phyloP scores from a whole-genome alignment of 257 asterid species.

The Nicotiana tomentosiformis region DNA sequence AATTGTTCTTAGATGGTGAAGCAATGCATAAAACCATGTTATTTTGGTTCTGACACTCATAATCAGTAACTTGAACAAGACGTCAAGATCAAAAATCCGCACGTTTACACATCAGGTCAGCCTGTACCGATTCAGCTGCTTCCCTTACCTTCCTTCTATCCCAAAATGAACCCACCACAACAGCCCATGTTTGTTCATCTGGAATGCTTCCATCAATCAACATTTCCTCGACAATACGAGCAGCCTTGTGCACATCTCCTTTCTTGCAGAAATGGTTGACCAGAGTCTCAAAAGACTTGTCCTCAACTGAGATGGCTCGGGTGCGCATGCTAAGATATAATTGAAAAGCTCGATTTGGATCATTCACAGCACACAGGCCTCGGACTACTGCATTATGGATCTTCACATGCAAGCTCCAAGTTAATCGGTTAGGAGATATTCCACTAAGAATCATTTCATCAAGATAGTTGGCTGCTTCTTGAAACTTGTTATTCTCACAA shows the following conservation, averaged over 20 bases:
- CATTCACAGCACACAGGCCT: constrained; percentile 49
- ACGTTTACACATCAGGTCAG: constrained; percentile 31
- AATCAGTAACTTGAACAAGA: constrained; percentile 16
- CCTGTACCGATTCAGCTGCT: constrained; percentile 47
- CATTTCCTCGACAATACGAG: constrained; percentile 72
- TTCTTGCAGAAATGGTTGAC: constrained; percentile 44
- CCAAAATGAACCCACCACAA: constrained; percentile 55
- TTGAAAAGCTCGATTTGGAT: constrained; percentile 54
- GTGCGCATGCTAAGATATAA: constrained; percentile 59
- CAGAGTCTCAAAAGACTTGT: constrained; percentile 48
- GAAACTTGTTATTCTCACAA: constrained; percentile 53
- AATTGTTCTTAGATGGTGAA: neutral
- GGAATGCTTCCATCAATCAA: constrained; percentile 74
- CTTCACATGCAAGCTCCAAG: constrained; percentile 85
- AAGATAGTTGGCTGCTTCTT: constrained; percentile 76
- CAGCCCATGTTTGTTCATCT: constrained; percentile 51
- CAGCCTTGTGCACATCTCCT: constrained; percentile 63
- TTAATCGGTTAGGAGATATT: constrained; percentile 70
- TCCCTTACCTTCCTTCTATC: constrained; percentile 53
- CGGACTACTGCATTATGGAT: constrained; percentile 60
- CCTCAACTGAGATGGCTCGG: constrained; percentile 76
- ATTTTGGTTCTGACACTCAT: neutral
- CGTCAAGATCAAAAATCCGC: constrained; percentile 13
- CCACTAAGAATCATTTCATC: constrained; percentile 86
- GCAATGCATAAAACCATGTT: neutral